Evolutionary conservation across 2,329 filamentous ascomycete genomes (phyloP), one percentile per base, ranked within the genome.

Genomic region (Trichoderma cornu-damae): DNA sequence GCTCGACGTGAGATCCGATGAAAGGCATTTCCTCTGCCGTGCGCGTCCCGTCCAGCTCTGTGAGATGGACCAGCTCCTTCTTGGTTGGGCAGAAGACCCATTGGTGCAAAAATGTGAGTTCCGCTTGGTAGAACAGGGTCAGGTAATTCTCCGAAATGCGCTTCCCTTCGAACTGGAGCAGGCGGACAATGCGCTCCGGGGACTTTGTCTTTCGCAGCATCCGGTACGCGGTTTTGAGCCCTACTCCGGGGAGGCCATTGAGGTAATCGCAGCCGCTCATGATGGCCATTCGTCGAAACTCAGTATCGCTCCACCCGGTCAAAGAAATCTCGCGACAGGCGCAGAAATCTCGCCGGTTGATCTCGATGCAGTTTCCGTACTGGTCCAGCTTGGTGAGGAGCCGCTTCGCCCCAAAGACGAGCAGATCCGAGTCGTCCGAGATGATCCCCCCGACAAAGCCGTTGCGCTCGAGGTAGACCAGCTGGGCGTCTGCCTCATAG

Each of bases 191-290:
- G 59, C 86, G 87, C 52, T 97, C 93, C 5, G 94, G 82, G 0
- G 84, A 89, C 71, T 93, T 96, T 75, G 96, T 84, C 71, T 95
- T 96, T 59, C 93, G 85, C 59, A 99, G 81, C 76, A 94, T 83
- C 43, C 91, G 86, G 72, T 99, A 89, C 0, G 94, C 93, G 5
- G 92, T 97, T 77, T 96, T 97, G 57, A 99, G 72, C 0, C 94
- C 94, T 72, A 99, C 84, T 50, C 88, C 88, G 57, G 84, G 86
- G 61, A 99, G 89, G 59, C 88, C 88, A 2, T 86, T 78, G n/a
- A 97, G 80, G 70, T 99, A 99, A 69, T 99, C 94, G 69, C 94
- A 99, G 6, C 94, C 94, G 68, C 91, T 96, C 59, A 99, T 75
- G 63, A 99, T 99, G 38, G 92, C 90, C 94, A 99, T 99, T 53